Conservation (phyloP, 257 asterid genomes). For the Perilla frutescens region DNA sequence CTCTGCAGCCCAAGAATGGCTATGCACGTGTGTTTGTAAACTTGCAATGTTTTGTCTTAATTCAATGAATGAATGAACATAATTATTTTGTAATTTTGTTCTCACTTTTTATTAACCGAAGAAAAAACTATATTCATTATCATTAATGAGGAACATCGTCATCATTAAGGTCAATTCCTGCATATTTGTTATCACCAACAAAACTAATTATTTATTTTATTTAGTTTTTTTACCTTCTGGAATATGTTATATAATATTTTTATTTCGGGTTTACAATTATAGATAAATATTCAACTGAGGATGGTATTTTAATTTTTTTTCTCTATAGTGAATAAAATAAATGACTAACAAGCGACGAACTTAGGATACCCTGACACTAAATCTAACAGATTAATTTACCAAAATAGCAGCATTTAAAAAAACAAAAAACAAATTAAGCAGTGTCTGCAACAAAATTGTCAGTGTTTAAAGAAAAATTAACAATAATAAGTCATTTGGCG, state of each 20-base stretch:
- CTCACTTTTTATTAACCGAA: neutral
- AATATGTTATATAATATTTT: too few species aligned
- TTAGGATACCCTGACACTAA: conserved; percentile 44
- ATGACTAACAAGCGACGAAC: conserved; percentile 13
- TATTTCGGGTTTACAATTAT: too few species aligned
- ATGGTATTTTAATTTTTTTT: neutral
- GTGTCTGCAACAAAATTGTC: conserved; percentile 19
- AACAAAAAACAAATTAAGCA: neutral
- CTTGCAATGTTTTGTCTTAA: conserved; percentile 13
- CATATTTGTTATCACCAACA: too few species aligned
- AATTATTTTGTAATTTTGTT: neutral
- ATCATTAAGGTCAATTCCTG: too few species aligned
- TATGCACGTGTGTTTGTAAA: conserved; percentile 41
- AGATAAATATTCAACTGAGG: too few species aligned
- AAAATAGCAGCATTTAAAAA: conserved; percentile 10
- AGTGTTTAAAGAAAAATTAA: conserved; percentile 19
- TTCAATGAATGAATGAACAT: neutral
- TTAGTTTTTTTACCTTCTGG: too few species aligned
- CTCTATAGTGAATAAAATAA: neutral
- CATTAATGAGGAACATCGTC: too few species aligned
- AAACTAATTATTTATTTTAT: too few species aligned
- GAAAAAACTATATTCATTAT: too few species aligned
- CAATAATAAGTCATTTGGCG: conserved; percentile 1
- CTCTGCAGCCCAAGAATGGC: conserved; percentile 43
- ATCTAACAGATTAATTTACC: conserved; percentile 24